Percentiles rank a stretch among this genome's conserved stretches.
These are phyloP conservation scores for Colletotrichum sp. DNA, from an alignment of 2,329 filamentous ascomycete species.

Conservation along the genomic window DNA sequence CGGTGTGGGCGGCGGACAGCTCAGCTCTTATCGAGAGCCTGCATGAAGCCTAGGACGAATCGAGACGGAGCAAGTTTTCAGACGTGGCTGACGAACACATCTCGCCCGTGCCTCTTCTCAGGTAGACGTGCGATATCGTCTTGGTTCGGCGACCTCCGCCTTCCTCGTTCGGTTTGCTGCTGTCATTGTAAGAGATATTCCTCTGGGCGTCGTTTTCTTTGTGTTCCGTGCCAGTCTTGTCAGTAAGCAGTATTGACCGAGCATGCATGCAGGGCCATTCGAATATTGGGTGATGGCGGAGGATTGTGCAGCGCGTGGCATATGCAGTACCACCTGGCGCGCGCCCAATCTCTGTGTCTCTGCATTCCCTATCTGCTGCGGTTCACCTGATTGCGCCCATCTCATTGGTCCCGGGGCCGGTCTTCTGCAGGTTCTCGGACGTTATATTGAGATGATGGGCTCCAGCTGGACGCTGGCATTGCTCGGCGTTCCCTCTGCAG, in stretches of 20 bases:
- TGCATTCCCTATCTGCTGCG: background rate
- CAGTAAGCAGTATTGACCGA: background rate
- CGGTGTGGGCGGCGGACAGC: background rate
- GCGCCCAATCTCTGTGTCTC: background rate
- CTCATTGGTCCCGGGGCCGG: background rate
- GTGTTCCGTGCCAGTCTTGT: background rate
- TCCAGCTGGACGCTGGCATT: background rate
- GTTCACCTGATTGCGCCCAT: background rate
- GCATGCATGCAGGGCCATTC: slow-evolving; percentile 7
- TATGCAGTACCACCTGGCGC: slow-evolving; percentile 6
- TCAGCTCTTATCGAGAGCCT: background rate
- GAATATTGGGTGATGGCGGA: slow-evolving; percentile 13
- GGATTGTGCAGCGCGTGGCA: slow-evolving; percentile 18
- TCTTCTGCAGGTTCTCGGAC: background rate
- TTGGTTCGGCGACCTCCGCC: background rate
- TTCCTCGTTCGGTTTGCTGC: background rate
- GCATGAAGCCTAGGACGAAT: background rate
- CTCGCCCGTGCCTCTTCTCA: background rate
- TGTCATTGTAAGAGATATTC: background rate
- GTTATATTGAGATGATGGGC: background rate
- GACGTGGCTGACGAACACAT: background rate
- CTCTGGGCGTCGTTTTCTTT: background rate
- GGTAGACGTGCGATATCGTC: background rate
- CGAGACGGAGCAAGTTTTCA: background rate
- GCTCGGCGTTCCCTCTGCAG: background rate